Evolutionary conservation across 2,329 filamentous ascomycete genomes (phyloP), one percentile per base, ranked within the genome.

Genomic region (Trichophyton mentagrophytes): DNA sequence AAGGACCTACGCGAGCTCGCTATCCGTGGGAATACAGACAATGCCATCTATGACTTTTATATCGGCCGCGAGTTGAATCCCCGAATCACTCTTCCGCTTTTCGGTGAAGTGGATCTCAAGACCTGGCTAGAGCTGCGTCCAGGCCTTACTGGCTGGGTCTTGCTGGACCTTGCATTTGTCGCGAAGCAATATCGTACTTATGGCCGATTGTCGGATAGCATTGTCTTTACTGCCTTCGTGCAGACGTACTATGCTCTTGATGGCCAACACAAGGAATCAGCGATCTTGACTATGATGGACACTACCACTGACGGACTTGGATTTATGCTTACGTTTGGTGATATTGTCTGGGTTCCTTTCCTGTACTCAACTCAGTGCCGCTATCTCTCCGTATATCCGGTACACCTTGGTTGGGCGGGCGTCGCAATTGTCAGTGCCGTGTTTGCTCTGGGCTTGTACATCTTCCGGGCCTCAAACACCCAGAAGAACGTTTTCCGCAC

Each of bases 51-150:
- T 73, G 92, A 97, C 74, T 97, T 90, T 85, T 97, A 90, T 76
- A 96, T 97, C 65, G 92, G 92, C 20, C 88, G 92, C 30, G 92
- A 97, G 74, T 84, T 97, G 63, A 97, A 97, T 75, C 92, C 92
- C 2, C 89, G 91, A 57, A 74, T 95, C 62, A 83, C 65, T 20
- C 64, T 78, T 25, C 90, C 90, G 1, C 72, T 95, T 57, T 80
- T 96, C 65, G 89, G 90, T 62, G 74, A 77, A 56, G 80, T 96
- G 57, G 92, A 97, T 70, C 87, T 97, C 74, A 96, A 96, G 76
- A 80, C 86, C 63, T 96, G 86, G 73, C 88, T 88, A 73, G 92
- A 97, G 75, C 80, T 96, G 69, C 85, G 92, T n/a, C 92, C 92
- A 0, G 92, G 92, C 56, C 82, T 97, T 79, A 81, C 95, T 58